phyloP scores from a whole-genome alignment of 805 yeast species.

The Yamadazyma scolyti region DNA sequence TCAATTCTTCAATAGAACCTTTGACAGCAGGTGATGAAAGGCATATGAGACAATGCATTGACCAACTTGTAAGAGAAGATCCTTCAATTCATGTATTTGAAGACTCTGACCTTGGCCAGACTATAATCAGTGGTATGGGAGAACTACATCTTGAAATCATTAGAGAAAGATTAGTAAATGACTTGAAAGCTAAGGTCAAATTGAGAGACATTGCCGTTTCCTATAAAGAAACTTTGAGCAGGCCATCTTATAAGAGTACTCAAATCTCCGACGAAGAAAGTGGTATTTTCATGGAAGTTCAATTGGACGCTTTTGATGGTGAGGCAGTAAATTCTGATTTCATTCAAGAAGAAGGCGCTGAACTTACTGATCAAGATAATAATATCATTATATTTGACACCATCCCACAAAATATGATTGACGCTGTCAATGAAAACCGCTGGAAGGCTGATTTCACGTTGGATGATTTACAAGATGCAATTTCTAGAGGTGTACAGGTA shows the following conservation, averaged over 20 bases:
- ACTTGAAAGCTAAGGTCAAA: slow-evolving; percentile 76
- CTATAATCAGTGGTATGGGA: slow-evolving; percentile 93
- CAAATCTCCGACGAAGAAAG: slow-evolving; percentile 16
- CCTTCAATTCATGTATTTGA: slow-evolving; percentile 73
- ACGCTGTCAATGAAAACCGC: slow-evolving; percentile 27
- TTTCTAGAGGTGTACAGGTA: slow-evolving; percentile 57
- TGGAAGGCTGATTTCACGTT: slow-evolving; percentile 49
- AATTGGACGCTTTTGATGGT: slow-evolving; percentile 37
- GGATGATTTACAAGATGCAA: slow-evolving; percentile 49
- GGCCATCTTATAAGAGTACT: slow-evolving; percentile 17
- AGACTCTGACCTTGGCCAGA: slow-evolving; percentile 87
- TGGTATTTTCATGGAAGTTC: slow-evolving; percentile 21
- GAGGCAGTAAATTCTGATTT: slow-evolving; percentile 23
- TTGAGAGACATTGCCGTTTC: slow-evolving; percentile 86
- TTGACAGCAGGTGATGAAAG: slow-evolving; percentile 75
- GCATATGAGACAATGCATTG: slow-evolving; percentile 66
- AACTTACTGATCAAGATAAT: slow-evolving; percentile 43
- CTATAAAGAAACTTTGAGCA: slow-evolving; percentile 64
- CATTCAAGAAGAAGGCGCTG: slow-evolving; percentile 39
- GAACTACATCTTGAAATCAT: slow-evolving; percentile 92
- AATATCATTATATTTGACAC: slow-evolving; percentile 39
- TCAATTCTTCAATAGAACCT: slow-evolving; percentile 82
- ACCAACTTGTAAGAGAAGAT: slow-evolving; percentile 73
- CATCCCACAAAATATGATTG: slow-evolving; percentile 20
- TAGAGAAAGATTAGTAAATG: slow-evolving; percentile 70